Evolutionary conservation across 805 yeast genomes (phyloP).

Genomic region (Tetrapisispora phaffii): DNA sequence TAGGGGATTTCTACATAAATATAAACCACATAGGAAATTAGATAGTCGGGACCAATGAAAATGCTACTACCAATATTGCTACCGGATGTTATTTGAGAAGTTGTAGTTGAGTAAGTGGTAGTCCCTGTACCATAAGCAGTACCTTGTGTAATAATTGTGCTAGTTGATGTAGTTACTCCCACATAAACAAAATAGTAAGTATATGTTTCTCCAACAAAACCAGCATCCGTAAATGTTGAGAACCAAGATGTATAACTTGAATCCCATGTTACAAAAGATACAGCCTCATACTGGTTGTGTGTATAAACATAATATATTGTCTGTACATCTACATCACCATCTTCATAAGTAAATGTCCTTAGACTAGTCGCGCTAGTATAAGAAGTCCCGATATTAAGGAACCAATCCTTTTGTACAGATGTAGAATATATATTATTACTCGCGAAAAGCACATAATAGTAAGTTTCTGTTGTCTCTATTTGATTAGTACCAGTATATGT

Average conservation of each 20-base stretch:
- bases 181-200: neutral
- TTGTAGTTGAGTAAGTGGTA: constrained; percentile 1
- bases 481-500: neutral
- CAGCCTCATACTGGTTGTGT: neutral
- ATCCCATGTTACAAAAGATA: neutral
- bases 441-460: neutral
- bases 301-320: neutral
- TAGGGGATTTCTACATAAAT: neutral
- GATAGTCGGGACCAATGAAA: constrained; percentile 5
- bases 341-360: neutral
- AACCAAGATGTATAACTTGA: neutral
- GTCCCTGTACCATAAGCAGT: neutral
- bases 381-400: neutral
- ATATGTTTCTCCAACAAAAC: neutral
- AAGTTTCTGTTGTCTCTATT: neutral
- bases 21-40: neutral
- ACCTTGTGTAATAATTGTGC: neutral
- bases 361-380: neutral
- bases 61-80: constrained; percentile 5
- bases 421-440: neutral
- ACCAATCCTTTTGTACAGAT: neutral
- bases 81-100: constrained; percentile 2
- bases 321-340: neutral
- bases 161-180: neutral
- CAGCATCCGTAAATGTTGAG: neutral